A percentile compares a stretch with the other conserved stretches of the same genome.
These are phyloP conservation scores for Rhodotorula sp. DNA, from an alignment of 1,284 basidiomycete genomes.

Conservation along the genomic window DNA sequence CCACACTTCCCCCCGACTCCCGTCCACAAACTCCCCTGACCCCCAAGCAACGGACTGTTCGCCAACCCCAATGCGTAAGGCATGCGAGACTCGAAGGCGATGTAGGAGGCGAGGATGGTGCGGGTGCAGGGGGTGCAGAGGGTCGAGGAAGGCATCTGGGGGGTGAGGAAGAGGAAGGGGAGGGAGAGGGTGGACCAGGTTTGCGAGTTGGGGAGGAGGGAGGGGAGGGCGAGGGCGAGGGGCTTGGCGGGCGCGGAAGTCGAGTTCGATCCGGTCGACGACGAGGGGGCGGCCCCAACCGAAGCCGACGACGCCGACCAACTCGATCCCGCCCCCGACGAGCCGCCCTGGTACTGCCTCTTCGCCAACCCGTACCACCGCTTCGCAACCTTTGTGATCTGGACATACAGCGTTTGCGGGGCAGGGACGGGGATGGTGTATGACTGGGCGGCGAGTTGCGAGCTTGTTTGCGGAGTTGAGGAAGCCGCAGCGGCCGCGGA, in stretches of 20 bases:
- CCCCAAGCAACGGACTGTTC: conserved; percentile 63
- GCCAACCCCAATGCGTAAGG: conserved; percentile 72
- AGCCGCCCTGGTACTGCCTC: background rate
- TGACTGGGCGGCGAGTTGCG: conserved; percentile 5
- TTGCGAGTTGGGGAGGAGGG: conserved; percentile 63
- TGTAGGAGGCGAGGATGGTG: conserved; percentile 69
- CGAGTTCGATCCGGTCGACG: conserved; percentile 9
- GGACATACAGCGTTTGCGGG: conserved; percentile 25
- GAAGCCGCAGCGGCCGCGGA: background rate
- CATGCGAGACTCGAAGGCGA: conserved; percentile 65
- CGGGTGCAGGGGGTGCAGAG: conserved; percentile 82
- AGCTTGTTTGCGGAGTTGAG: background rate
- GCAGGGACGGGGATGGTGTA: conserved; percentile 13
- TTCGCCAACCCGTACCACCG: background rate
- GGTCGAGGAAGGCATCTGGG: conserved; percentile 54
- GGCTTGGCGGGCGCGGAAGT: conserved; percentile 2
- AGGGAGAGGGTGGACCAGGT: conserved; percentile 66
- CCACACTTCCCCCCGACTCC: conserved; percentile 58
- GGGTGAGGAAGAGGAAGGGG: conserved; percentile 72
- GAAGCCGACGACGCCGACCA: background rate
- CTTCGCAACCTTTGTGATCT: conserved; percentile 11
- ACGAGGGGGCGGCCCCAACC: conserved; percentile 25
- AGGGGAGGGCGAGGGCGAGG: conserved; percentile 43
- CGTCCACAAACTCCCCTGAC: conserved; percentile 65
- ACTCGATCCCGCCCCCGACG: background rate